Conservation (phyloP, 495 filamentous ascomycete species). For the Trichoderma asperelloides region DNA sequence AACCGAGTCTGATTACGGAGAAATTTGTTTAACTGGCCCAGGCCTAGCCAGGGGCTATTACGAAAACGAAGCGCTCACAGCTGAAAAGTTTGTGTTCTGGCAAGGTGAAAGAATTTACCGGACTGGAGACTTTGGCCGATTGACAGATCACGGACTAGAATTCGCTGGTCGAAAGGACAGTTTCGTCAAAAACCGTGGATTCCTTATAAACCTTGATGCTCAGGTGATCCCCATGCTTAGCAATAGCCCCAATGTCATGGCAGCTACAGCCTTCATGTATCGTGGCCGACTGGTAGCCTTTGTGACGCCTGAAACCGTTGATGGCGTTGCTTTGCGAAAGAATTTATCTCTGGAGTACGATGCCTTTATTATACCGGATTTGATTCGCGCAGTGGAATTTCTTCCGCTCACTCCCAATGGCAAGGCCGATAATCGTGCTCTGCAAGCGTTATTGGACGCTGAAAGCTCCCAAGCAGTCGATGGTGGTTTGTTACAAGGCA, state of each 20-base stretch:
- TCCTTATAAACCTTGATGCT: neutral
- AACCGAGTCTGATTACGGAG: neutral
- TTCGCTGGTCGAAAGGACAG: neutral
- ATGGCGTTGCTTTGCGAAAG: neutral
- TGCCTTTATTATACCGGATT: neutral
- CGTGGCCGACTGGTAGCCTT: neutral
- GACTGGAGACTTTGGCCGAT: neutral
- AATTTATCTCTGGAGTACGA: neutral
- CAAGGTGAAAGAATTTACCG: neutral
- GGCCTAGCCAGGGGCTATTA: neutral
- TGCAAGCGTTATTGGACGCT: neutral
- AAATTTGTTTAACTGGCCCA: neutral
- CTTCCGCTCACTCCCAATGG: neutral
- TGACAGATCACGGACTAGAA: neutral
- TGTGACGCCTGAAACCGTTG: neutral
- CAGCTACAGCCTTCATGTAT: neutral
- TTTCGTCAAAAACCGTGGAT: neutral
- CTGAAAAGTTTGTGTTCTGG: neutral
- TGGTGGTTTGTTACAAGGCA: neutral
- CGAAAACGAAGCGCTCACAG: neutral
- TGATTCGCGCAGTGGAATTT: neutral
- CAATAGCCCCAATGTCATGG: neutral
- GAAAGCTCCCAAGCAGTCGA: neutral
- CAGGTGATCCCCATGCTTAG: neutral
- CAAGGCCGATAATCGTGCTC: neutral